phyloP scores from a whole-genome alignment of 805 yeast genomes.

The Myxozyma lipomycoides region DNA sequence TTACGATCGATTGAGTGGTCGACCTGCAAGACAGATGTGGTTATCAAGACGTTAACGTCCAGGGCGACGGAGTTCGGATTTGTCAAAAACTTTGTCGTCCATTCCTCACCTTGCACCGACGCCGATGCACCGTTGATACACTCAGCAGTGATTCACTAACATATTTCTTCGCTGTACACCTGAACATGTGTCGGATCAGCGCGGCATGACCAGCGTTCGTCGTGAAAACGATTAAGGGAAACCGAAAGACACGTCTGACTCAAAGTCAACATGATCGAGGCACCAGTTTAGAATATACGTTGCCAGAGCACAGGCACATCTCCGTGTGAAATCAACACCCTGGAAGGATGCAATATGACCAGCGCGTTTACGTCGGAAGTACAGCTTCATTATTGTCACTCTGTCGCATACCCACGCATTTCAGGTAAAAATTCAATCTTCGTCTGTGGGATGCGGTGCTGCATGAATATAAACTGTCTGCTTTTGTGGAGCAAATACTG shows the following conservation, averaged over 20 bases:
- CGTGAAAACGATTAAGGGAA: conserved; percentile 1
- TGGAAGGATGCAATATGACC: conserved; percentile 2
- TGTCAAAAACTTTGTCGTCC: conserved; percentile 2
- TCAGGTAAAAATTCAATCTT: conserved; percentile 1
- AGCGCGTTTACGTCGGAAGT: conserved; percentile 1
- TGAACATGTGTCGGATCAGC: background rate
- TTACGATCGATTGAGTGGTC: conserved; percentile 9
- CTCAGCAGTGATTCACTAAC: conserved; percentile 4
- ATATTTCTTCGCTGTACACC: background rate
- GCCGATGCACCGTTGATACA: background rate
- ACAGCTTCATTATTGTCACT: background rate
- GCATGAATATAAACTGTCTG: conserved; percentile 1
- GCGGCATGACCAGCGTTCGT: conserved; percentile 1
- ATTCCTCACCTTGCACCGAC: background rate
- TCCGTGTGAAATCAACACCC: conserved; percentile 2
- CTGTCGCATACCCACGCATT: background rate
- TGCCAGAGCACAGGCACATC: background rate
- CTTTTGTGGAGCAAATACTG: background rate
- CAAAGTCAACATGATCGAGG: background rate
- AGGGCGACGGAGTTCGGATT: conserved; percentile 1
- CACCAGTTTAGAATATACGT: conserved; percentile 1
- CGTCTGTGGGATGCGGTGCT: conserved; percentile 4
- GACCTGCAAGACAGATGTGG: conserved; percentile 7
- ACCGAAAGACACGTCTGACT: background rate
- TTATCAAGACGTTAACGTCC: conserved; percentile 6